Evolutionary conservation across 2,329 filamentous ascomycete genomes (phyloP).

Genomic region (Dichotomopilus funicola): DNA sequence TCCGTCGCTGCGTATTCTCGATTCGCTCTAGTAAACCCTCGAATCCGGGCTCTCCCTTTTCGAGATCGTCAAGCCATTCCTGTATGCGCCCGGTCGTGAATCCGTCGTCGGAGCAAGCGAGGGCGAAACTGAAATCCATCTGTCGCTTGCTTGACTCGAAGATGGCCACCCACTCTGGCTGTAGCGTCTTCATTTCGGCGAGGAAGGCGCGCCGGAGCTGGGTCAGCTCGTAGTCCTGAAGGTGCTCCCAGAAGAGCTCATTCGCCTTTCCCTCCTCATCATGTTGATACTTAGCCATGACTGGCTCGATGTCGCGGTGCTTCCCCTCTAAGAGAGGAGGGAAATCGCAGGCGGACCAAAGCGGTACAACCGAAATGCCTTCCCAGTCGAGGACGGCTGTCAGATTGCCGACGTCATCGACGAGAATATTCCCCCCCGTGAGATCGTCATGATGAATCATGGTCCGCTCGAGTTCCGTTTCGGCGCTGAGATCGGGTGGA

Average conservation of each 20-base stretch:
- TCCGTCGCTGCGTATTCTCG: no score
- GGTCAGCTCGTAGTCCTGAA: conserved; percentile 5
- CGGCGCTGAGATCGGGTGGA: not conserved
- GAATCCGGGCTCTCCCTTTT: conserved; percentile 1
- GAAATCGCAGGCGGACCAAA: conserved; percentile 14
- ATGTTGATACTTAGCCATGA: conserved; percentile 1
- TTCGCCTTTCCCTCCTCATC: conserved; percentile 1
- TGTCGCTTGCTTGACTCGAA: conserved; percentile 4
- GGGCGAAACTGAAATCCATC: no score
- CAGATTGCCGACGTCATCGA: conserved; percentile 30
- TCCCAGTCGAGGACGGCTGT: conserved; percentile 39
- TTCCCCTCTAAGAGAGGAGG: no score
- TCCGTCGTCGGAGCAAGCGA: no score
- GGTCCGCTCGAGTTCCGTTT: conserved; percentile 22
- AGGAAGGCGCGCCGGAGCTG: conserved; percentile 1
- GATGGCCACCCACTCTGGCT: conserved; percentile 5
- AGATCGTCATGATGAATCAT: conserved; percentile 34
- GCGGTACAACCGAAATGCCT: conserved; percentile 21
- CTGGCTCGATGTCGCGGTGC: not conserved
- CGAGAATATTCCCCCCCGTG: conserved; percentile 33
- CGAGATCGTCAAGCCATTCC: conserved; percentile 1
- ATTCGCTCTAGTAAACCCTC: conserved; percentile 1
- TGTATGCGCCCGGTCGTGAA: conserved; percentile 1
- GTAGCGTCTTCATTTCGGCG: not conserved
- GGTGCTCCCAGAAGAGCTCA: conserved; percentile 4